Conservation (phyloP, 2,329 filamentous ascomycete genomes). For the Ophiostoma himal-ulmi region DNA sequence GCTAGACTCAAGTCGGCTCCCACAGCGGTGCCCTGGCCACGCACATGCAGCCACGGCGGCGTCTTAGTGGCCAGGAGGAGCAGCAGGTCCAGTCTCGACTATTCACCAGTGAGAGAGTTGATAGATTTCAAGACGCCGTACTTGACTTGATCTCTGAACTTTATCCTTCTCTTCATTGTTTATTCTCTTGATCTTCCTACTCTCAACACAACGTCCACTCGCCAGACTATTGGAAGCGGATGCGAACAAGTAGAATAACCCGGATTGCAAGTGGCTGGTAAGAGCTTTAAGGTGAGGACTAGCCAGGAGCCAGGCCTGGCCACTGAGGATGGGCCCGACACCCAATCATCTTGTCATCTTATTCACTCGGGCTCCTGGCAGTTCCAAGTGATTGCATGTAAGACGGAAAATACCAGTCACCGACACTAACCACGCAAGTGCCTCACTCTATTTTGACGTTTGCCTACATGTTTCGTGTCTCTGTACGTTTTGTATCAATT, state of each 20-base stretch:
- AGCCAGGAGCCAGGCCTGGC: neutral
- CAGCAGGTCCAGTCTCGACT: neutral
- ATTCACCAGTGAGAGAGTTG: neutral
- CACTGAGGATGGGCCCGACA: neutral
- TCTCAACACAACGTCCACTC: too few relatives aligned
- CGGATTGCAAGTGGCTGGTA: neutral
- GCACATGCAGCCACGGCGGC: conserved; percentile 17
- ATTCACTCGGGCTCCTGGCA: too few relatives aligned
- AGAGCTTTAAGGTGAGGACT: neutral
- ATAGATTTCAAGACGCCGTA: neutral
- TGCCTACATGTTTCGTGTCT: neutral
- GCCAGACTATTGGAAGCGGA: neutral
- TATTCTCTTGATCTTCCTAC: too few relatives aligned
- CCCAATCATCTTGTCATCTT: too few relatives aligned
- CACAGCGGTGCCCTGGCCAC: neutral
- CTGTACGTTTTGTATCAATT: neutral
- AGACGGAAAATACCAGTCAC: neutral
- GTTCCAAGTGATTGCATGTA: neutral
- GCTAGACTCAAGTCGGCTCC: neutral
- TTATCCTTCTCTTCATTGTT: neutral
- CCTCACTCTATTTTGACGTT: neutral
- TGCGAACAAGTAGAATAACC: neutral
- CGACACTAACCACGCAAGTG: neutral
- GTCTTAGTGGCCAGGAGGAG: conserved; percentile 13
- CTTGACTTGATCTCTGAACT: neutral